Conservation (phyloP, 2,329 filamentous ascomycete species). For the Orbilia ellipsospora region DNA sequence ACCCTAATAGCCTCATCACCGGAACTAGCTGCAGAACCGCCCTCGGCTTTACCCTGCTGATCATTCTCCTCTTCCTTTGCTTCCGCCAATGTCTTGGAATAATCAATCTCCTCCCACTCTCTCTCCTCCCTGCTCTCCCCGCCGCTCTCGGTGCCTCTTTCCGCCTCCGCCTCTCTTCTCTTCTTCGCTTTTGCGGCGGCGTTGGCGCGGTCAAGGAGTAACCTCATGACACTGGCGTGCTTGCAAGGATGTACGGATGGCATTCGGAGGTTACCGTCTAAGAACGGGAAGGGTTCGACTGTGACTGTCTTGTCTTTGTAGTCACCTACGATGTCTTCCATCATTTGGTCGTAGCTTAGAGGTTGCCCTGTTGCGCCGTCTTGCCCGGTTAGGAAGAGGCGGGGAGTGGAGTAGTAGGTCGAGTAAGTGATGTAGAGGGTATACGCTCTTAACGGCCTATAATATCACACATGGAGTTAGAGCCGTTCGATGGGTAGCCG, state of each 20-base stretch:
- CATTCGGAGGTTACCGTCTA: slow-evolving; percentile 91
- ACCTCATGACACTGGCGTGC: slow-evolving; percentile 98
- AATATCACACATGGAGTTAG: neutral
- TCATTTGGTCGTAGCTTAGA: slow-evolving; percentile 87
- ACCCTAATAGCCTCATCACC: slow-evolving; percentile 54
- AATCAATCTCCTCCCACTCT: slow-evolving; percentile 73
- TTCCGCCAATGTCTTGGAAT: slow-evolving; percentile 57
- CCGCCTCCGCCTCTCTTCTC: slow-evolving; percentile 60
- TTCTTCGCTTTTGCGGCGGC: slow-evolving; percentile 85
- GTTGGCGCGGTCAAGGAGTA: slow-evolving; percentile 92
- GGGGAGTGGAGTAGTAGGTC: slow-evolving; percentile 94
- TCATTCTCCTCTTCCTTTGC: slow-evolving; percentile 51
- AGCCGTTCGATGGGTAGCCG: slow-evolving; percentile 14
- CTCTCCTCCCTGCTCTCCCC: slow-evolving; percentile 65
- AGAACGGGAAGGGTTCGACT: slow-evolving; percentile 96
- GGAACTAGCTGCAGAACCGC: slow-evolving; percentile 25
- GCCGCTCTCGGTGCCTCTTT: slow-evolving; percentile 38
- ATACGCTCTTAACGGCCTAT: slow-evolving; percentile 87
- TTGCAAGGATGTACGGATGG: slow-evolving; percentile 97
- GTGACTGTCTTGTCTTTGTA: slow-evolving; percentile 99
- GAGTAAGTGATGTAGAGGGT: slow-evolving; percentile 98
- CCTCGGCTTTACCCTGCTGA: slow-evolving; percentile 48
- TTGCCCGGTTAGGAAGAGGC: slow-evolving; percentile 94
- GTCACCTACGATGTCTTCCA: slow-evolving; percentile 95
- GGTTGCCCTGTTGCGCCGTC: slow-evolving; percentile 73